Percentiles rank a stretch among this genome's conserved stretches.
phyloP scores from a whole-genome alignment of 2,329 filamentous ascomycete genomes.

The Monilinia fructigena region DNA sequence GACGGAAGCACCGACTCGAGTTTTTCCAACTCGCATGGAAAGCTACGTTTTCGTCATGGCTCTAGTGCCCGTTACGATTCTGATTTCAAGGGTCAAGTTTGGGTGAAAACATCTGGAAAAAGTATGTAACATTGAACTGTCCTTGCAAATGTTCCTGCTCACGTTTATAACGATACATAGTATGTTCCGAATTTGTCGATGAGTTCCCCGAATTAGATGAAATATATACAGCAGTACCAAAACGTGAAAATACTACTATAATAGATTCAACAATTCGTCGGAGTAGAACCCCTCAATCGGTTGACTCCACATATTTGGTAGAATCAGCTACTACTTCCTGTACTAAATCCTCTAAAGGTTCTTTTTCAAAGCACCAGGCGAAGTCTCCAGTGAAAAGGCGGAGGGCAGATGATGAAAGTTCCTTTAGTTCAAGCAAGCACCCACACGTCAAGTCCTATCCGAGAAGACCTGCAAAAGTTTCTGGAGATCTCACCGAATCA shows the following conservation, averaged over 20 bases:
- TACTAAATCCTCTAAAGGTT: background rate
- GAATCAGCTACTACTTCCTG: background rate
- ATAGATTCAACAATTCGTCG: background rate
- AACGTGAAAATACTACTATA: conserved; percentile 10
- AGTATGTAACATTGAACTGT: conserved; percentile 28
- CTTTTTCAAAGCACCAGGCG: conserved; percentile 1
- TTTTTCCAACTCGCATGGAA: conserved; percentile 20
- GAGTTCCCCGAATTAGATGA: conserved; percentile 30
- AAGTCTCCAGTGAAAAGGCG: conserved; percentile 22
- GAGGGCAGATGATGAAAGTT: conserved; percentile 21
- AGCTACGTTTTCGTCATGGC: conserved; percentile 39
- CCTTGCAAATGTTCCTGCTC: background rate
- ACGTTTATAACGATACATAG: conserved; percentile 19
- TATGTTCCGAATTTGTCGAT: conserved; percentile 32
- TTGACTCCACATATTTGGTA: background rate
- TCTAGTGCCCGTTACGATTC: conserved; percentile 40
- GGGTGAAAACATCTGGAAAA: conserved; percentile 37
- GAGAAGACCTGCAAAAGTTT: conserved; percentile 14
- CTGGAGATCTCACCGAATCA: background rate
- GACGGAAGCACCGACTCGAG: conserved; percentile 5
- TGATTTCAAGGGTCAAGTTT: conserved; percentile 40
- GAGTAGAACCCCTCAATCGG: conserved; percentile 1
- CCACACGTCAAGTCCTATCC: conserved; percentile 12
- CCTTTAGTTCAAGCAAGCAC: conserved; percentile 10
- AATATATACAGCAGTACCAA: conserved; percentile 24